phyloP scores from a whole-genome alignment of 2,329 filamentous ascomycete genomes.

The Chaetomium sp. region DNA sequence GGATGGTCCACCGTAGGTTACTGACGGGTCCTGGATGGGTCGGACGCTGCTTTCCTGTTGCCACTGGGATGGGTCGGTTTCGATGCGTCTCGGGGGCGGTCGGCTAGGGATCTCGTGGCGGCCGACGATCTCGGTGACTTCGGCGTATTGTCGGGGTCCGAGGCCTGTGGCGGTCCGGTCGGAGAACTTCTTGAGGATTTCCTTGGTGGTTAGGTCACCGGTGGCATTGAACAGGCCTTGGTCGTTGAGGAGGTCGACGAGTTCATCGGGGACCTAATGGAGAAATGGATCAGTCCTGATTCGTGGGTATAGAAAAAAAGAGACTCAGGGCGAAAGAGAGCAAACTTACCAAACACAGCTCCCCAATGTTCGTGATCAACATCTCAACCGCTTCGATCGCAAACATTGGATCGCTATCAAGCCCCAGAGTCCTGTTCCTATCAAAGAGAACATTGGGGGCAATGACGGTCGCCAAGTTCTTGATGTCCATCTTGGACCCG shows the following conservation, averaged over 20 bases:
- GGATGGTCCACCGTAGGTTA: constrained; percentile 17
- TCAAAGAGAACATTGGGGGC: constrained; percentile 89
- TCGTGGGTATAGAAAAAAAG: neutral
- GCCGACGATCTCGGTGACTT: constrained; percentile 51
- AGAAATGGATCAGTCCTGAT: constrained; percentile 21
- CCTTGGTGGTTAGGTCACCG: constrained; percentile 89
- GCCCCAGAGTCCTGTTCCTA: constrained; percentile 54
- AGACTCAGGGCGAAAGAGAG: neutral
- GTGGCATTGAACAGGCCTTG: constrained; percentile 72
- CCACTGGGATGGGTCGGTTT: constrained; percentile 80
- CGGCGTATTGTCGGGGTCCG: constrained; percentile 50
- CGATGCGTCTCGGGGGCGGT: constrained; percentile 58
- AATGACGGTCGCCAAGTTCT: constrained; percentile 95
- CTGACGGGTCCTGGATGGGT: constrained; percentile 59
- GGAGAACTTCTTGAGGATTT: constrained; percentile 89
- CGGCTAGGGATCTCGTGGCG: constrained; percentile 52
- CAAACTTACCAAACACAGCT: constrained; percentile 90
- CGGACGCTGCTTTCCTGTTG: constrained; percentile 79
- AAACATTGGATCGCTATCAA: constrained; percentile 83
- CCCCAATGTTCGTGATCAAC: constrained; percentile 87
- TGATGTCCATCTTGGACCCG: constrained; percentile 97
- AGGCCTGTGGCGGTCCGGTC: constrained; percentile 53
- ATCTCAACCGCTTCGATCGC: constrained; percentile 90
- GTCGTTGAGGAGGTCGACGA: constrained; percentile 80
- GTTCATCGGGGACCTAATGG: constrained; percentile 79